A percentile compares a stretch with the other conserved stretches of the same genome.
These are phyloP conservation scores for Strobilomyces dryophilus DNA, from an alignment of 768 basidiomycete genomes.

Conservation along the genomic window DNA sequence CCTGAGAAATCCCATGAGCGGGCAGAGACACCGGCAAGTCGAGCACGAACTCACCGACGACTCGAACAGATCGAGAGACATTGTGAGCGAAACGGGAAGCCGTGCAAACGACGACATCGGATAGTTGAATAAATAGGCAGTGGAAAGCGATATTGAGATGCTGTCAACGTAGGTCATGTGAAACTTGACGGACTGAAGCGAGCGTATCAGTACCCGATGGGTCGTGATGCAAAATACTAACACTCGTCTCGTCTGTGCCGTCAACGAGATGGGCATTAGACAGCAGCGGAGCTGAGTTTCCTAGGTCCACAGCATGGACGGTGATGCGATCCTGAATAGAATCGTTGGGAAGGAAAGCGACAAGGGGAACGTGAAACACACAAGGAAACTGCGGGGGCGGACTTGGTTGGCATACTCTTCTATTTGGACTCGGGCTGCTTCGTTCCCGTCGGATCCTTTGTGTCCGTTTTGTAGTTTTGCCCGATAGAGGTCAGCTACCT, in stretches of 20 bases:
- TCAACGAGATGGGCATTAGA: slow-evolving; percentile 58
- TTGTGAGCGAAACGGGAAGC: slow-evolving; percentile 75
- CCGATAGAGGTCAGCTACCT: slow-evolving; percentile 73
- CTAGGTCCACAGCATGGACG: slow-evolving; percentile 81
- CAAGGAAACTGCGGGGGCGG: slow-evolving; percentile 66
- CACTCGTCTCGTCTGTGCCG: slow-evolving; percentile 17
- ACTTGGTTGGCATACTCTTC: slow-evolving; percentile 80
- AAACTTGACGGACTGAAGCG: slow-evolving; percentile 67
- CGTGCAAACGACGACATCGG: slow-evolving; percentile 79
- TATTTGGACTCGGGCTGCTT: slow-evolving; percentile 72
- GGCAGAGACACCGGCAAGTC: neutral
- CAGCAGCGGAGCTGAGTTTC: slow-evolving; percentile 72
- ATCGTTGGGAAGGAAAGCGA: neutral
- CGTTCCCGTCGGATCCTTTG: slow-evolving; percentile 72
- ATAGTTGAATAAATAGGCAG: slow-evolving; percentile 80
- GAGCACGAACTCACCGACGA: slow-evolving; percentile 46
- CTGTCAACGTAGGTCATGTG: slow-evolving; percentile 83
- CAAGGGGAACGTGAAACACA: slow-evolving; percentile 31
- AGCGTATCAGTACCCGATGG: slow-evolving; percentile 13
- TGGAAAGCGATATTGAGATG: slow-evolving; percentile 78
- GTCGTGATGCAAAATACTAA: slow-evolving; percentile 17
- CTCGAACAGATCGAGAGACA: slow-evolving; percentile 71
- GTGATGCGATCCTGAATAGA: slow-evolving; percentile 71
- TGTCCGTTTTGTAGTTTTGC: slow-evolving; percentile 71
- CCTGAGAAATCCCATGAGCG: slow-evolving; percentile 35